Conservation (phyloP, 805 yeast species). For the Lachancea cidri region DNA sequence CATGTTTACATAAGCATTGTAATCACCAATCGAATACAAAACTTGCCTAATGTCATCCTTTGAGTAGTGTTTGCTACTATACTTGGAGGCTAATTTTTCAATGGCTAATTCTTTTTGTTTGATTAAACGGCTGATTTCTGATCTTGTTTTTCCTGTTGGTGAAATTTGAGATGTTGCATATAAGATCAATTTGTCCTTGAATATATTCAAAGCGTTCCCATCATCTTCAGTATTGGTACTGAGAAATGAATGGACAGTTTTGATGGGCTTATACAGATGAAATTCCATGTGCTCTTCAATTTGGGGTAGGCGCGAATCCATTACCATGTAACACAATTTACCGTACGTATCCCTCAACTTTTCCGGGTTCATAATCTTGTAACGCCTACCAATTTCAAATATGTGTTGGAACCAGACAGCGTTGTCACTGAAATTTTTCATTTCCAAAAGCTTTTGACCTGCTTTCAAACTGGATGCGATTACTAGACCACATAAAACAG, state of each 20-base stretch:
- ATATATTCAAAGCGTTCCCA: constrained; percentile 37
- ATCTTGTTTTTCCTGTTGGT: constrained; percentile 52
- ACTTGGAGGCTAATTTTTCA: constrained; percentile 49
- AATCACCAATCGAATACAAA: constrained; percentile 73
- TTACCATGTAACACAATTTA: constrained; percentile 74
- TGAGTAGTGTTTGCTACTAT: constrained; percentile 38
- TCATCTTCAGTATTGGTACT: constrained; percentile 36
- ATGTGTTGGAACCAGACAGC: constrained; percentile 67
- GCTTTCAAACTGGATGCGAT: constrained; percentile 70
- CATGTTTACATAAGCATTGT: constrained; percentile 63
- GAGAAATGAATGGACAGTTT: constrained; percentile 51
- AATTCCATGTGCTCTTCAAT: constrained; percentile 67
- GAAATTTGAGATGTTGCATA: constrained; percentile 65
- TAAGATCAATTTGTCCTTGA: constrained; percentile 54
- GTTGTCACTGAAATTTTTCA: constrained; percentile 63
- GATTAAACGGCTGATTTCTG: constrained; percentile 52
- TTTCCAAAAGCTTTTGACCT: constrained; percentile 59
- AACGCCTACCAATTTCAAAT: constrained; percentile 75
- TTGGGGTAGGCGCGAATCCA: constrained; percentile 76
- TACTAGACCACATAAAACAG: constrained; percentile 71
- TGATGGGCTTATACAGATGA: constrained; percentile 66
- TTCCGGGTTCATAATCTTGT: constrained; percentile 81
- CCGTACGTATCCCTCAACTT: constrained; percentile 76
- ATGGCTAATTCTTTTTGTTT: constrained; percentile 65
- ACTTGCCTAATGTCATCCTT: constrained; percentile 67